phyloP scores from a whole-genome alignment of 2,329 filamentous ascomycete genomes.

The Verticillium nonalfalfae region DNA sequence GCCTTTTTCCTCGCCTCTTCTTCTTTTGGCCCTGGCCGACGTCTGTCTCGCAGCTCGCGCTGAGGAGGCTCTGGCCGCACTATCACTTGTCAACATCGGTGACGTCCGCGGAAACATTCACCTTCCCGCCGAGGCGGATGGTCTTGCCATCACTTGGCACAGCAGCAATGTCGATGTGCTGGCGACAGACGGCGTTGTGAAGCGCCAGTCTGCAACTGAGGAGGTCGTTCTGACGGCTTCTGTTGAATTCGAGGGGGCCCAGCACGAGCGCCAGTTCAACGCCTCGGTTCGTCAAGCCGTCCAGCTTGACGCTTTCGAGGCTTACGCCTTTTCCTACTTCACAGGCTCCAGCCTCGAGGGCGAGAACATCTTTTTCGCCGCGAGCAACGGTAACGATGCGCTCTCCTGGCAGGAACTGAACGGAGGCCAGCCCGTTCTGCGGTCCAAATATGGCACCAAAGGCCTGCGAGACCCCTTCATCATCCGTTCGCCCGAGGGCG shows the following conservation, averaged over 20 bases:
- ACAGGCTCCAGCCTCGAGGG: slow-evolving; percentile 34
- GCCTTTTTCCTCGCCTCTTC: slow-evolving; percentile 3
- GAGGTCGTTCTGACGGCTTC: slow-evolving; percentile 27
- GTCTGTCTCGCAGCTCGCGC: background rate
- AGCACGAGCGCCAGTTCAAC: slow-evolving; percentile 21
- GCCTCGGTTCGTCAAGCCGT: slow-evolving; percentile 26
- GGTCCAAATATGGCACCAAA: slow-evolving; percentile 37
- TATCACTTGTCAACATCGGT: slow-evolving; percentile 24
- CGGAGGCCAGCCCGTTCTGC: slow-evolving; percentile 35
- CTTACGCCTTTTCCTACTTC: slow-evolving; percentile 47
- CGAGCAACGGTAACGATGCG: slow-evolving; percentile 45
- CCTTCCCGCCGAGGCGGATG: slow-evolving; percentile 22
- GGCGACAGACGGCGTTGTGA: slow-evolving; percentile 26
- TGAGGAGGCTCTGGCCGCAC: slow-evolving; percentile 12
- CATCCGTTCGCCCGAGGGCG: slow-evolving; percentile 41
- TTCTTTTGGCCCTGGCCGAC: slow-evolving; percentile 4
- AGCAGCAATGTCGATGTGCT: slow-evolving; percentile 26
- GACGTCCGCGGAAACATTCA: slow-evolving; percentile 30
- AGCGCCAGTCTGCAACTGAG: slow-evolving; percentile 18
- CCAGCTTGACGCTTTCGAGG: slow-evolving; percentile 26
- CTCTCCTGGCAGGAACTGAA: slow-evolving; percentile 45
- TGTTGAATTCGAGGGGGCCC: slow-evolving; percentile 15
- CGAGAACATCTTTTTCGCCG: slow-evolving; percentile 46
- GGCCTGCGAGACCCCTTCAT: slow-evolving; percentile 47
- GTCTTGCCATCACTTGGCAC: slow-evolving; percentile 24